phyloP scores from a whole-genome alignment of 2,329 filamentous ascomycete genomes.

The Colletotrichum costaricense region DNA sequence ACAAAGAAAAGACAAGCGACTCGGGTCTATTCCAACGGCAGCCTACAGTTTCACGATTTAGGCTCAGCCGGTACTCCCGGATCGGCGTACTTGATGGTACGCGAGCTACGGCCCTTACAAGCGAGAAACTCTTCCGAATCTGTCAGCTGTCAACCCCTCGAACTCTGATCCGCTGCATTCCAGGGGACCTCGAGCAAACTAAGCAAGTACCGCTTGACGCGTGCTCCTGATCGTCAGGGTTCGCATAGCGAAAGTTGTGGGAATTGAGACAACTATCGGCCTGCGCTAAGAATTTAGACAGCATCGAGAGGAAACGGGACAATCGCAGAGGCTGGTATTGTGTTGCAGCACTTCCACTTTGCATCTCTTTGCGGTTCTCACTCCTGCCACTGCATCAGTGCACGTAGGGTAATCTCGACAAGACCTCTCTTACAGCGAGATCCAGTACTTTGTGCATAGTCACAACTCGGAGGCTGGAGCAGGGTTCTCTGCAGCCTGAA shows the following conservation, averaged over 20 bases:
- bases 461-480: background rate
- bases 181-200: background rate
- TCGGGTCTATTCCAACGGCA: background rate
- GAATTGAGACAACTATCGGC: background rate
- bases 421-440: background rate
- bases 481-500: background rate
- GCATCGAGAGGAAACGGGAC: background rate
- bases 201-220: background rate
- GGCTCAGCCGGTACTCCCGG: background rate
- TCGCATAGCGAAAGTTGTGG: background rate
- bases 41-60: slow-evolving; percentile 1
- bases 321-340: background rate
- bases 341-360: background rate
- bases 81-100: slow-evolving; percentile 6
- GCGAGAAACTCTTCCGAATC: background rate
- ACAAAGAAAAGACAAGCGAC: slow-evolving; percentile 5
- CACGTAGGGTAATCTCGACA: background rate
- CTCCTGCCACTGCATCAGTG: background rate
- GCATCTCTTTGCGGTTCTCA: background rate
- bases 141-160: background rate
- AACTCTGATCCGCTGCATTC: background rate
- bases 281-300: background rate
- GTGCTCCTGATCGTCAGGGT: background rate
- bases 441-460: background rate
- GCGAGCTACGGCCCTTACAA: background rate